Evolutionary conservation across 2,329 filamentous ascomycete species (phyloP).

Genomic region (Aspergillus fumigatus): DNA sequence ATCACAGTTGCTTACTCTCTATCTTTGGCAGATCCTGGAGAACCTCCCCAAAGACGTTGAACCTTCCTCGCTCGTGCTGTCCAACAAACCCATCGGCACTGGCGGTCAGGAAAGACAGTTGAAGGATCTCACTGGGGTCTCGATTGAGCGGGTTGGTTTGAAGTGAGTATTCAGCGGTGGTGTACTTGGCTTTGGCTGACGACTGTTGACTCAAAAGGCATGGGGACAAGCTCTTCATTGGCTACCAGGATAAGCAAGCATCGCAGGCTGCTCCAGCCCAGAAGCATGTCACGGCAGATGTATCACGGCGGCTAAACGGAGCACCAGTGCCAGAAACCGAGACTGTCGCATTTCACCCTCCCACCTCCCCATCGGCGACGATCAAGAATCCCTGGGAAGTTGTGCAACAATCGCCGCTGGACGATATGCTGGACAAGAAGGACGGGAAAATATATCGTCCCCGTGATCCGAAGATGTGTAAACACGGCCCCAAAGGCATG

Average conservation of each 20-base stretch:
- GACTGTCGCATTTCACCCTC: slow-evolving; percentile 60
- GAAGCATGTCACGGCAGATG: slow-evolving; percentile 17
- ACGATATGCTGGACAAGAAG: slow-evolving; percentile 78
- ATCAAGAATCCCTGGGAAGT: slow-evolving; percentile 92
- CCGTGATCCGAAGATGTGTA: slow-evolving; percentile 80
- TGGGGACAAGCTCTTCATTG: slow-evolving; percentile 85
- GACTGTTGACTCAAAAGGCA: slow-evolving; percentile 54
- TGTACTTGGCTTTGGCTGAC: slow-evolving; percentile 9
- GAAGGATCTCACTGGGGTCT: slow-evolving; percentile 49
- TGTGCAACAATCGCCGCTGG: slow-evolving; percentile 79
- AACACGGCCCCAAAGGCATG: slow-evolving; percentile 95
- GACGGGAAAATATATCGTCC: slow-evolving; percentile 83
- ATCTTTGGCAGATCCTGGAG: slow-evolving; percentile 47
- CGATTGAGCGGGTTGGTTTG: slow-evolving; percentile 54
- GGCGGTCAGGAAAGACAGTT: slow-evolving; percentile 53
- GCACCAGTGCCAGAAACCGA: slow-evolving; percentile 43
- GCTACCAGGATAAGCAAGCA: slow-evolving; percentile 61
- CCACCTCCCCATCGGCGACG: slow-evolving; percentile 53
- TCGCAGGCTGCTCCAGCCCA: slow-evolving; percentile 45
- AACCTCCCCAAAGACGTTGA: slow-evolving; percentile 56
- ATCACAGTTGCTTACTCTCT: slow-evolving; percentile 7
- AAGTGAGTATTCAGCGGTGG: slow-evolving; percentile 38
- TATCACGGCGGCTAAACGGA: slow-evolving; percentile 35
- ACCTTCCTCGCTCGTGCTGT: slow-evolving; percentile 53
- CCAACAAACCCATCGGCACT: slow-evolving; percentile 56